phyloP scores from a whole-genome alignment of 2,329 filamentous ascomycete genomes.

The Anisogramma anomala region DNA sequence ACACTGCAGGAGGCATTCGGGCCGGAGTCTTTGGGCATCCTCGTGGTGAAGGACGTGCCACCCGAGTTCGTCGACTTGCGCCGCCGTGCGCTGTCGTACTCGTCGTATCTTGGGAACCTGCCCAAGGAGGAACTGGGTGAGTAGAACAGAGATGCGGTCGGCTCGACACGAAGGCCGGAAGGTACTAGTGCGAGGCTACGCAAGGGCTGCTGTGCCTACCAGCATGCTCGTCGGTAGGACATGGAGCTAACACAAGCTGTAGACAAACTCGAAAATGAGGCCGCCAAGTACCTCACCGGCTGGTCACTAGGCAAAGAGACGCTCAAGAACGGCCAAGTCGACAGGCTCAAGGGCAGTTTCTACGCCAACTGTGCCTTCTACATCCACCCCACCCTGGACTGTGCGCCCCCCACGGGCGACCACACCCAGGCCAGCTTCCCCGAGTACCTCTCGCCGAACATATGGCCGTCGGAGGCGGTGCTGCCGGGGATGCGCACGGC shows the following conservation, averaged over 20 bases:
- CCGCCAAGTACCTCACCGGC: slow-evolving; percentile 55
- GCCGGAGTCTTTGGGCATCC: slow-evolving; percentile 78
- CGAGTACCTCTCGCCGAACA: slow-evolving; percentile 80
- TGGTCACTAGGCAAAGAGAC: slow-evolving; percentile 79
- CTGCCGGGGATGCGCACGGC: slow-evolving; percentile 66
- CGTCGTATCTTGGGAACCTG: slow-evolving; percentile 79
- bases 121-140: slow-evolving; percentile 58
- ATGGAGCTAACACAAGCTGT: not conserved
- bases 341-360: slow-evolving; percentile 72
- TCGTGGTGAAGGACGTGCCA: slow-evolving; percentile 82
- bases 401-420: slow-evolving; percentile 46
- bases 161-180: not conserved
- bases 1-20: slow-evolving; percentile 74
- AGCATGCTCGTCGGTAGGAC: not conserved
- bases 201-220: not conserved
- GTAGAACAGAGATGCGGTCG: slow-evolving; percentile 14
- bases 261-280: slow-evolving; percentile 47
- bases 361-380: slow-evolving; percentile 78
- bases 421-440: slow-evolving; percentile 56
- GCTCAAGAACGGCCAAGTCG: slow-evolving; percentile 63
- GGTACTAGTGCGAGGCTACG: not conserved
- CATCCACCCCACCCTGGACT: slow-evolving; percentile 49
- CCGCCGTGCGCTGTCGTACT: slow-evolving; percentile 66
- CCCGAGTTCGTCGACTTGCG: slow-evolving; percentile 59
- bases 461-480: slow-evolving; percentile 63